A percentile compares a stretch with the other conserved stretches of the same genome.
Evolutionary conservation across 2,329 filamentous ascomycete species (phyloP).

Genomic region (Pseudogymnoascus sp.): DNA sequence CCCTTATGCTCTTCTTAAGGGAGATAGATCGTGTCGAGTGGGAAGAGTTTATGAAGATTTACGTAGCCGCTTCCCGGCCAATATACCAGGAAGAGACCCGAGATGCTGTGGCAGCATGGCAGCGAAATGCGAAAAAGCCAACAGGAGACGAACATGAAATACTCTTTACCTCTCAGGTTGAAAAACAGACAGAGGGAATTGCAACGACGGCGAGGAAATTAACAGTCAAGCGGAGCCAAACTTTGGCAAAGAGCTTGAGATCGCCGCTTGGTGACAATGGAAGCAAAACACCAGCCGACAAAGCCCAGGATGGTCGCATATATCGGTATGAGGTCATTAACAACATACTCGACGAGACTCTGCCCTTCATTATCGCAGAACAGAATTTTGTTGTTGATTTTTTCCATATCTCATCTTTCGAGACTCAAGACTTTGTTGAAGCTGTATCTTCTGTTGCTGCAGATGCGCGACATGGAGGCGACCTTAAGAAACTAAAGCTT

Average conservation of each 20-base stretch:
- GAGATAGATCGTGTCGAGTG: constrained; percentile 78
- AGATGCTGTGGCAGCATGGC: constrained; percentile 71
- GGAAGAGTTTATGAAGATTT: constrained; percentile 71
- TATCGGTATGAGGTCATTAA: constrained; percentile 77
- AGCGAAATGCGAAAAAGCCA: constrained; percentile 66
- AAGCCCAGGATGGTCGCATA: constrained; percentile 56
- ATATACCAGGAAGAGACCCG: constrained; percentile 79
- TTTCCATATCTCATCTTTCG: constrained; percentile 86
- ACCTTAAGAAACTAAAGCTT: constrained; percentile 65
- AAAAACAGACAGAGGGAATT: constrained; percentile 78
- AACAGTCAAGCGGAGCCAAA: constrained; percentile 91
- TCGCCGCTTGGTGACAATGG: constrained; percentile 59
- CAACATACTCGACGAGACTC: constrained; percentile 70
- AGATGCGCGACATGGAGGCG: constrained; percentile 61
- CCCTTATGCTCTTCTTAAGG: constrained; percentile 78
- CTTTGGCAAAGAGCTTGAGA: constrained; percentile 66
- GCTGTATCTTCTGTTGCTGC: constrained; percentile 61
- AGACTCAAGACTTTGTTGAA: constrained; percentile 77
- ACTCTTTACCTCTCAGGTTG: constrained; percentile 75
- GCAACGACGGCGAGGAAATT: constrained; percentile 76
- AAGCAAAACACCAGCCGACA: constrained; percentile 45
- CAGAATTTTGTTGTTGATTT: constrained; percentile 97
- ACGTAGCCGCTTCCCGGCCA: constrained; percentile 68
- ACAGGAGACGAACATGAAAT: constrained; percentile 73
- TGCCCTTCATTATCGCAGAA: constrained; percentile 80